These are phyloP conservation scores for Corchorus olitorius DNA, from an alignment of 345 rosid genomes.

Conservation along the genomic window DNA sequence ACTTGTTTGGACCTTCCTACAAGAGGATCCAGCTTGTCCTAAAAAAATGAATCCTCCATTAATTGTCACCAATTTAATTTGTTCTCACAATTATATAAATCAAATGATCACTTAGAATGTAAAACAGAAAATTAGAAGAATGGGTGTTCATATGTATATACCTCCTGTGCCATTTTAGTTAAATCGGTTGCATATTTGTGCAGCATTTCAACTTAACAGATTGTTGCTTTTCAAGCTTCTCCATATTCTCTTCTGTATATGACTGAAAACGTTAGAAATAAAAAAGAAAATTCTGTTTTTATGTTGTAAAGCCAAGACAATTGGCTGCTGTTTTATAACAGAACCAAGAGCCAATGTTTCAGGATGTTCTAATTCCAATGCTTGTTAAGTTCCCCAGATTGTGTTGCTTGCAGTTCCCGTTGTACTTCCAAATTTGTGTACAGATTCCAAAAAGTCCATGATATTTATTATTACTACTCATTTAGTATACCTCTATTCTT, in stretches of 20 bases:
- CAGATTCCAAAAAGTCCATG: not conserved
- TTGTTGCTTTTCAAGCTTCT: not conserved
- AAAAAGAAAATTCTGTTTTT: not conserved
- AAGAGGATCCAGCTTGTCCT: constrained; percentile 13
- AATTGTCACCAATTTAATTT: not conserved
- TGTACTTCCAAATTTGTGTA: not conserved
- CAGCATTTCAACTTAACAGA: not conserved
- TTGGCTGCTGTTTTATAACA: not conserved
- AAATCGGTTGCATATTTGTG: constrained; percentile 4
- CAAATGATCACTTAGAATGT: not conserved
- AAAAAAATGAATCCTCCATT: not conserved
- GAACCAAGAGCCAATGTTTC: not conserved
- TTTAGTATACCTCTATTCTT: too few relatives aligned
- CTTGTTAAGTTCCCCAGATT: not conserved
- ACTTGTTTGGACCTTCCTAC: not conserved
- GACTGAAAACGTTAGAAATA: not conserved
- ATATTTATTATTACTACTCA: not conserved
- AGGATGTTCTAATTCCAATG: not conserved
- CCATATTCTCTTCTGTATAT: not conserved
- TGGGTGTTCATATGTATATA: not conserved
- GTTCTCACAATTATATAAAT: not conserved
- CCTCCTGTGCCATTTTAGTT: constrained; percentile 18
- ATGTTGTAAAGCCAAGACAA: not conserved
- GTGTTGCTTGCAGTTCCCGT: not conserved
- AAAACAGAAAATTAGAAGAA: not conserved